Conservation (phyloP, 306 rosid species). For the Acmispon strigosus region DNA sequence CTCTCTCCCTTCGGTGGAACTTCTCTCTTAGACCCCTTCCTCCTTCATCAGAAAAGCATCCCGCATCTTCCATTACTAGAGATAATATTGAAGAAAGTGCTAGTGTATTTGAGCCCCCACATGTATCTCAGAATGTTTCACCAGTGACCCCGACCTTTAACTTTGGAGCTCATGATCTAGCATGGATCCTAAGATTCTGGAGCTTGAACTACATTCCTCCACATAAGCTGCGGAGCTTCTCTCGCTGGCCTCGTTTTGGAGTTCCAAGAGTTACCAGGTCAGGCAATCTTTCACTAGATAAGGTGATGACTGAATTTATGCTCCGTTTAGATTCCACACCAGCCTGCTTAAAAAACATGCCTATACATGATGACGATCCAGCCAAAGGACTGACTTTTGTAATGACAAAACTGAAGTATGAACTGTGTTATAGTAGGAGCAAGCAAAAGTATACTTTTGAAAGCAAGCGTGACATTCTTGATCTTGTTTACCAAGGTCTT, state of each 20-base stretch:
- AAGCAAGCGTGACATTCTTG: conserved; percentile 83
- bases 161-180: conserved; percentile 97
- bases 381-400: conserved; percentile 88
- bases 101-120: conserved; percentile 48
- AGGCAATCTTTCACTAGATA: conserved; percentile 91
- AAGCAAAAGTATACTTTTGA: conserved; percentile 88
- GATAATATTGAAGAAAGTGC: conserved; percentile 45
- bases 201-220: conserved; percentile 82
- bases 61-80: conserved; percentile 24
- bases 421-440: conserved; percentile 81
- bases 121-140: conserved; percentile 36
- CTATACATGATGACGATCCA: conserved; percentile 93
- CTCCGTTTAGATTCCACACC: conserved; percentile 82
- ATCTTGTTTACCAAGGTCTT: conserved; percentile 92
- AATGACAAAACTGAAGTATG: conserved; percentile 76
- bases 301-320: conserved; percentile 98
- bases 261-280: conserved; percentile 74
- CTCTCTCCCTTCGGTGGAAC: conserved; percentile 88
- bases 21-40: conserved; percentile 71
- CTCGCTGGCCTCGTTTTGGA: conserved; percentile 98
- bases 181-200: conserved; percentile 85
- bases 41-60: conserved; percentile 38
- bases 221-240: conserved; percentile 84
- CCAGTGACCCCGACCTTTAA: conserved; percentile 61
- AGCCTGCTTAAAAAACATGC: conserved; percentile 73